A percentile compares a stretch with the other conserved stretches of the same genome.
Evolutionary conservation across 345 rosid genomes (phyloP).

Genomic region (Cochlearia excelsa): DNA sequence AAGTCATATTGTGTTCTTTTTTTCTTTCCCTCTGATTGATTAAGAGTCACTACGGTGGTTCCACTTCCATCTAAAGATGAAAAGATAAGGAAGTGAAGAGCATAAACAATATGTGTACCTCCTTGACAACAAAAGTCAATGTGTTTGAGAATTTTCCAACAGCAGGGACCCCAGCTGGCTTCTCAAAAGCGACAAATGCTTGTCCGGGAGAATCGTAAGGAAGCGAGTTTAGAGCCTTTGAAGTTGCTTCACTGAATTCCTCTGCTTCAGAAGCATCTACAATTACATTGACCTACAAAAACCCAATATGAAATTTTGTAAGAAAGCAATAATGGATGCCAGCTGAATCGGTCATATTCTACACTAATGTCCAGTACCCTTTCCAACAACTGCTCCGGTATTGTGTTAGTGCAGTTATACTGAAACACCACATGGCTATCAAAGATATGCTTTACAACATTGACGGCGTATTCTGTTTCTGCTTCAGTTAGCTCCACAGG

Average conservation of each 20-base stretch:
- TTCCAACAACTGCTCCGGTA: conserved; percentile 92
- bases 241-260: conserved; percentile 60
- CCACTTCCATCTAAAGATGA: not conserved
- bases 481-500: conserved; percentile 97
- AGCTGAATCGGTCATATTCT: not conserved
- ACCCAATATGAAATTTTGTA: conserved; percentile 28
- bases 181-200: conserved; percentile 83
- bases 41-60: conserved; percentile 3
- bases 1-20: not conserved
- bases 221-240: conserved; percentile 75
- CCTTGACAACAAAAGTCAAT: conserved; percentile 84
- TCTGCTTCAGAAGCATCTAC: conserved; percentile 95
- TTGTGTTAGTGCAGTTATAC: conserved; percentile 95
- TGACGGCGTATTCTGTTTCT: conserved; percentile 94
- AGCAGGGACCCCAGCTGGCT: conserved; percentile 76
- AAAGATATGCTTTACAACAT: conserved; percentile 87
- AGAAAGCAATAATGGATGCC: not conserved
- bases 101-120: conserved; percentile 45
- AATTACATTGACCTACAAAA: conserved; percentile 67
- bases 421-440: conserved; percentile 88
- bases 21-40: not conserved
- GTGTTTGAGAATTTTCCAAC: conserved; percentile 85
- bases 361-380: conserved; percentile 48
- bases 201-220: conserved; percentile 96
- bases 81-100: conserved; percentile 10